Evolutionary conservation across 1,284 basidiomycete species (phyloP).

Genomic region (Puccinia triticina): DNA sequence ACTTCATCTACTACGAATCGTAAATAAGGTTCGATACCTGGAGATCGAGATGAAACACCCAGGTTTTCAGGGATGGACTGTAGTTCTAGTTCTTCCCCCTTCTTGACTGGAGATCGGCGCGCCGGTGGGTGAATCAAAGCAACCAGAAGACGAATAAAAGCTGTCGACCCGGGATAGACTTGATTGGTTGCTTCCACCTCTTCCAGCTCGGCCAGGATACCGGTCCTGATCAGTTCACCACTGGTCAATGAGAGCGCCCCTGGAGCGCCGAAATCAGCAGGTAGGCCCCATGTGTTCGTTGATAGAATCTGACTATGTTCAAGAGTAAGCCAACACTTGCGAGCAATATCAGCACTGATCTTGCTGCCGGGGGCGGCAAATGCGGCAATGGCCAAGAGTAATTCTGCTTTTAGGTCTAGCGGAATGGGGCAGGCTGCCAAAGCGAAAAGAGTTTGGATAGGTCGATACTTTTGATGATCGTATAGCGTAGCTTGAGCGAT

Average conservation of each 20-base stretch:
- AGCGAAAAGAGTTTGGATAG: conserved; percentile 75
- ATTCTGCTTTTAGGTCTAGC: conserved; percentile 84
- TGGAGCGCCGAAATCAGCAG: conserved; percentile 24
- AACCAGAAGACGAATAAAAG: conserved; percentile 80
- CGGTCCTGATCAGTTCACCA: conserved; percentile 36
- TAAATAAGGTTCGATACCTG: conserved; percentile 79
- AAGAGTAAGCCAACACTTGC: conserved; percentile 51
- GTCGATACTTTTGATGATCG: conserved; percentile 70
- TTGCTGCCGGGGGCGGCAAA: conserved; percentile 71
- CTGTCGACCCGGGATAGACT: conserved; percentile 81
- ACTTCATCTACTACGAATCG: conserved; percentile 87
- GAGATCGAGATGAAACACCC: conserved; percentile 73
- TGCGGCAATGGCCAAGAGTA: conserved; percentile 80
- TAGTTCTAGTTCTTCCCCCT: conserved; percentile 60
- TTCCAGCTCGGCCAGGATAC: conserved; percentile 68
- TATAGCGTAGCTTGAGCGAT: conserved; percentile 78
- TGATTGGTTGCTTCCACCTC: conserved; percentile 78
- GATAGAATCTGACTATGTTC: conserved; percentile 52
- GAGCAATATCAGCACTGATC: conserved; percentile 76
- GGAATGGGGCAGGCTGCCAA: conserved; percentile 79
- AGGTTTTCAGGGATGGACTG: conserved; percentile 61
- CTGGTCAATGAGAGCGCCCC: conserved; percentile 28
- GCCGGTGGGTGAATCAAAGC: conserved; percentile 72
- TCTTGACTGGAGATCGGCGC: conserved; percentile 69
- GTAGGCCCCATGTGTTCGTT: conserved; percentile 37